Evolutionary conservation across 106 monocot species (phyloP).

Genomic region (Allium fistulosum): DNA sequence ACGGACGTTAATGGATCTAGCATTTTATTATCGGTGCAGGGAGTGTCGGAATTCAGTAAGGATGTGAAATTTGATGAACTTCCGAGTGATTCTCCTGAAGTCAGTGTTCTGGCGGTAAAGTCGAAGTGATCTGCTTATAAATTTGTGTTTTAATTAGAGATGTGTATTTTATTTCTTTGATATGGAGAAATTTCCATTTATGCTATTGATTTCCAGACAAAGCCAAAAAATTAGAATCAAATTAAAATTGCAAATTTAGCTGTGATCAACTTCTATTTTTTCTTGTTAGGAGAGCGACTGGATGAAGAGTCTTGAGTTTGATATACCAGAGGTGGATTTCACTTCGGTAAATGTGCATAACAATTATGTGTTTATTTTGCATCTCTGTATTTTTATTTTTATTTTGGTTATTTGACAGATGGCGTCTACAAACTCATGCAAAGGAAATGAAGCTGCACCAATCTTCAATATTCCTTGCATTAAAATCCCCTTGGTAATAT

Average conservation of each 20-base stretch:
- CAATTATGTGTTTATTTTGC: not conserved
- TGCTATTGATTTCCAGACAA: too few species aligned
- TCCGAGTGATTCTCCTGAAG: not conserved
- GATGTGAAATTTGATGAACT: not conserved
- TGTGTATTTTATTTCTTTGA: too few species aligned
- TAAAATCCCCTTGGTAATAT: constrained; percentile 32
- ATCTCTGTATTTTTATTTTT: too few species aligned
- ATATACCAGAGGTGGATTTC: constrained; percentile 48
- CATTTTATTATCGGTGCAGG: constrained; percentile 20
- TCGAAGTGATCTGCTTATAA: not conserved
- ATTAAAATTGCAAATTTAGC: not conserved
- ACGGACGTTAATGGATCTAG: too few species aligned
- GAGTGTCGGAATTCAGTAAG: constrained; percentile 7
- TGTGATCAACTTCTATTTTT: not conserved
- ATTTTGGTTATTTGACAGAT: constrained; percentile 19
- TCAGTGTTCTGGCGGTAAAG: constrained; percentile 20
- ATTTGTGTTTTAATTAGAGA: too few species aligned
- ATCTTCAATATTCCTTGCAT: constrained; percentile 20
- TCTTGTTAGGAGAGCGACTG: constrained; percentile 4
- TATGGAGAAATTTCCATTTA: too few species aligned
- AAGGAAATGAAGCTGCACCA: constrained; percentile 12
- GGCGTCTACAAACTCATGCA: constrained; percentile 9
- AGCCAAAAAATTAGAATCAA: too few species aligned
- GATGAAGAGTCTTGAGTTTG: constrained; percentile 39
- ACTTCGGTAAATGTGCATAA: constrained; percentile 23